phyloP scores from a whole-genome alignment of 2,329 filamentous ascomycete genomes.

The Byssothecium circinans region DNA sequence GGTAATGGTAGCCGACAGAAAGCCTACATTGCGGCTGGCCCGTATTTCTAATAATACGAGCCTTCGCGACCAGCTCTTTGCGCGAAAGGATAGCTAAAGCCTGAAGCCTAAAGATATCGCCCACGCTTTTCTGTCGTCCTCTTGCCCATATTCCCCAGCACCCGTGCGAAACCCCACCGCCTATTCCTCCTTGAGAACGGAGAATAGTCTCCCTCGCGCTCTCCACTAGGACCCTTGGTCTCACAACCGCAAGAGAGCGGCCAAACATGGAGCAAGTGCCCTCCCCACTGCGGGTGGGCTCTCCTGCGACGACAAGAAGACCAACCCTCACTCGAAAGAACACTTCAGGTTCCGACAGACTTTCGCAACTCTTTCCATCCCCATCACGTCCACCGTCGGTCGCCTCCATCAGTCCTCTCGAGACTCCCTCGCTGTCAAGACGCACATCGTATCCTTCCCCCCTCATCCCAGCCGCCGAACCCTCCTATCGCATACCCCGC shows the following conservation, averaged over 20 bases:
- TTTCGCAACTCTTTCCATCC: slow-evolving; percentile 44
- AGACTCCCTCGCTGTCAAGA: slow-evolving; percentile 20
- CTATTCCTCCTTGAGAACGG: too few species aligned
- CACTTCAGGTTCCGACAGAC: slow-evolving; percentile 36
- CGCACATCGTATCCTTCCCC: slow-evolving; percentile 36
- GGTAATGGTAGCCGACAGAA: slow-evolving; percentile 3
- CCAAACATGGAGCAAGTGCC: slow-evolving; percentile 19
- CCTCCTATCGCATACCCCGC: slow-evolving; percentile 31
- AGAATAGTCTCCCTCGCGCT: too few species aligned
- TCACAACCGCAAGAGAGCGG: too few species aligned
- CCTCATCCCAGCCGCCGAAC: slow-evolving; percentile 28
- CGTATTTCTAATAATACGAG: not conserved
- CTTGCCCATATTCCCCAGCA: too few species aligned
- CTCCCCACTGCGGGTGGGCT: slow-evolving; percentile 32
- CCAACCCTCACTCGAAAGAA: slow-evolving; percentile 30
- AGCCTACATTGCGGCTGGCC: slow-evolving; percentile 6
- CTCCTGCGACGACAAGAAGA: slow-evolving; percentile 27
- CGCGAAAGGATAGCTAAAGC: not conserved
- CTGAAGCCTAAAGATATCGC: too few species aligned
- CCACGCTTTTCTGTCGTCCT: too few species aligned
- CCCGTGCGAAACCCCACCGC: too few species aligned
- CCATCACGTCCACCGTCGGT: slow-evolving; percentile 34
- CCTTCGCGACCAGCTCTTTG: not conserved
- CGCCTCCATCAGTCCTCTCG: slow-evolving; percentile 25
- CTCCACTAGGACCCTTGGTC: too few species aligned